phyloP scores from a whole-genome alignment of 495 filamentous ascomycete species.

The Clohesyomyces aquaticus region DNA sequence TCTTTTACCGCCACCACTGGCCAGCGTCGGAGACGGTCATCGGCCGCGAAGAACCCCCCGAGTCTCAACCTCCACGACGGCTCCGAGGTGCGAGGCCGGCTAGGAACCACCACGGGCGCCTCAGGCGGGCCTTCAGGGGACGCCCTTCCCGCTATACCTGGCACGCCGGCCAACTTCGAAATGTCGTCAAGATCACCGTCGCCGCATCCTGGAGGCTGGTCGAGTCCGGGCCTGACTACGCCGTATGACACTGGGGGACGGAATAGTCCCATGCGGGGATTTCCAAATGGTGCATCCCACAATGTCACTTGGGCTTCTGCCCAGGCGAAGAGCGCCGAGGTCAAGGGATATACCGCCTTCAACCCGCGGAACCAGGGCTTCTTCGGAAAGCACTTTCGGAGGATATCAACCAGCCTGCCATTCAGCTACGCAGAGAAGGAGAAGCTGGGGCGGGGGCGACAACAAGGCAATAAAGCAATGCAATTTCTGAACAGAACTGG shows the following conservation, averaged over 20 bases:
- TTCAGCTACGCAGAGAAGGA: slow-evolving; percentile 77
- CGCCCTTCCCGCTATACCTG: slow-evolving; percentile 39
- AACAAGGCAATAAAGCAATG: slow-evolving; percentile 43
- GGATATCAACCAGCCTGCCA: slow-evolving; percentile 72
- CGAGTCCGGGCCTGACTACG: slow-evolving; percentile 76
- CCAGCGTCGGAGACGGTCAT: slow-evolving; percentile 42
- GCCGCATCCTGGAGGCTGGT: slow-evolving; percentile 81
- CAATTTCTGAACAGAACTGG: slow-evolving; percentile 45
- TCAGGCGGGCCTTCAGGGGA: slow-evolving; percentile 23
- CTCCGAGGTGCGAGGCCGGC: slow-evolving; percentile 17
- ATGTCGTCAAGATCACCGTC: slow-evolving; percentile 91
- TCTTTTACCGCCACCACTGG: slow-evolving; percentile 35
- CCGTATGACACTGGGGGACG: slow-evolving; percentile 63
- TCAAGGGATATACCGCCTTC: slow-evolving; percentile 80
- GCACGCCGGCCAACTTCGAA: slow-evolving; percentile 39
- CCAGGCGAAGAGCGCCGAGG: slow-evolving; percentile 75
- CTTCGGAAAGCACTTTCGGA: slow-evolving; percentile 76
- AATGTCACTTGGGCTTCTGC: slow-evolving; percentile 77
- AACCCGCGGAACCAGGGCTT: slow-evolving; percentile 78
- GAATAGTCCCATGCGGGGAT: slow-evolving; percentile 62
- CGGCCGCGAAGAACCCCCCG: slow-evolving; percentile 37
- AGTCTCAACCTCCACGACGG: slow-evolving; percentile 31
- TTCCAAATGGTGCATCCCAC: slow-evolving; percentile 53
- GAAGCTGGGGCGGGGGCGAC: slow-evolving; percentile 61
- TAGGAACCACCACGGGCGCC: slow-evolving; percentile 31